Evolutionary conservation across 2,329 filamentous ascomycete genomes (phyloP).

Genomic region (Diaporthe vexans): DNA sequence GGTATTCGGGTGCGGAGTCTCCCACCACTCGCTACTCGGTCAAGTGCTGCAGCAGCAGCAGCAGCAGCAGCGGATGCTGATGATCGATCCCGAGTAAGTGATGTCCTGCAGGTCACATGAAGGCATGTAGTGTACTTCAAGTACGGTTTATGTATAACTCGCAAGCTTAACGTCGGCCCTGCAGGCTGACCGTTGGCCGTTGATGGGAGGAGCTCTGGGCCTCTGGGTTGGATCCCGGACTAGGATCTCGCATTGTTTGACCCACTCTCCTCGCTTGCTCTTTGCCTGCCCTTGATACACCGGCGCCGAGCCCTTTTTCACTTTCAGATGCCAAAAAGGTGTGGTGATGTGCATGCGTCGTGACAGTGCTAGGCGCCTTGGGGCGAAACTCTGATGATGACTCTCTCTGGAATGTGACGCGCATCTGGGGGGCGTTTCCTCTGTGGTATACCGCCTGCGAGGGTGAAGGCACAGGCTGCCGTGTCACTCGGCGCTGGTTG

Average conservation of each 20-base stretch:
- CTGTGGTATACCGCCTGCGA: not conserved
- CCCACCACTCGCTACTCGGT: slow-evolving; percentile 8
- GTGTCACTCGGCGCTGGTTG: not conserved
- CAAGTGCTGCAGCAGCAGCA: not conserved
- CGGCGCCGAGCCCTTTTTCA: slow-evolving; percentile 7
- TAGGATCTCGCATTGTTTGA: slow-evolving; percentile 30
- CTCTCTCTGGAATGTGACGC: slow-evolving; percentile 8
- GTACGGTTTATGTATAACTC: slow-evolving; percentile 7
- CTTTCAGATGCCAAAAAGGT: slow-evolving; percentile 26
- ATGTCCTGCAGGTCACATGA: slow-evolving; percentile 3
- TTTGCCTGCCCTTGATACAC: slow-evolving; percentile 10
- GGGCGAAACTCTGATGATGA: slow-evolving; percentile 8
- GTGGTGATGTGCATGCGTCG: not conserved
- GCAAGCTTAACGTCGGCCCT: slow-evolving; percentile 16
- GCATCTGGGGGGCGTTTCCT: not conserved
- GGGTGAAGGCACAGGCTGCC: slow-evolving; percentile 5
- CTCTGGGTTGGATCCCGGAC: slow-evolving; percentile 9
- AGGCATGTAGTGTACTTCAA: slow-evolving; percentile 1
- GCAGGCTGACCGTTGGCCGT: slow-evolving; percentile 29
- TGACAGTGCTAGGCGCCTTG: not conserved
- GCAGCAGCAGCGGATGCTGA: not conserved
- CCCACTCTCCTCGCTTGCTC: slow-evolving; percentile 21
- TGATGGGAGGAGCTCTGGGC: slow-evolving; percentile 1
- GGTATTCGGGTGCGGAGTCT: slow-evolving; percentile 21
- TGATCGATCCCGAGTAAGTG: slow-evolving; percentile 14